Conservation (phyloP, 2,329 filamentous ascomycete genomes). For the Colletotrichum sp. region DNA sequence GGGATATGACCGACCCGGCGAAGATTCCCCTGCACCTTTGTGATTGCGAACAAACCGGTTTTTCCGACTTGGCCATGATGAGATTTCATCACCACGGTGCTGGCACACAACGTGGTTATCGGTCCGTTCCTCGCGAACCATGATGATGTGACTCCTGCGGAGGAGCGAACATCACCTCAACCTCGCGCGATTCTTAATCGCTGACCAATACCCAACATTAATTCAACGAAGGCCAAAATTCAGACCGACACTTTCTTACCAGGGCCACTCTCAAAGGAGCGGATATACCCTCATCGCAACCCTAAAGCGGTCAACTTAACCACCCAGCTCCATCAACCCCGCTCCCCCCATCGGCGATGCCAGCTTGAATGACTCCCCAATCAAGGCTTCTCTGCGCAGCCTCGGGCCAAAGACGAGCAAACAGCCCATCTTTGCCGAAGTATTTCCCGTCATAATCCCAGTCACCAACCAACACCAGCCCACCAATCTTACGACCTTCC, state of each 20-base stretch:
- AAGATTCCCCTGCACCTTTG: background rate
- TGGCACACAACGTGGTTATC: background rate
- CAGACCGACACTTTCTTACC: background rate
- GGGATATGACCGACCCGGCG: background rate
- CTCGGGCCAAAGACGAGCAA: background rate
- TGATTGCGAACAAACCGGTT: background rate
- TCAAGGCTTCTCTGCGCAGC: background rate
- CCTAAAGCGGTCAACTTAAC: background rate
- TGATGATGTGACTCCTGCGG: background rate
- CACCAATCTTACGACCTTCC: background rate
- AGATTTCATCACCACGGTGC: background rate
- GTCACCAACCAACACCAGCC: background rate
- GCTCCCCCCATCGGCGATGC: background rate
- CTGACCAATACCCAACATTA: background rate
- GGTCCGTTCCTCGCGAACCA: background rate
- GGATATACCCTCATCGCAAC: background rate
- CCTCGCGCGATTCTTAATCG: background rate
- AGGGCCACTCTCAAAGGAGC: background rate
- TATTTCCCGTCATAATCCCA: background rate
- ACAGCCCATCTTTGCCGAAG: background rate
- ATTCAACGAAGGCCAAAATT: background rate
- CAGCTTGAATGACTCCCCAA: background rate
- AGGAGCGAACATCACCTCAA: background rate
- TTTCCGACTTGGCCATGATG: background rate
- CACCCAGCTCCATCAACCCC: background rate